These are phyloP conservation scores for Chrysosporium keratinophilum DNA, from an alignment of 2,329 filamentous ascomycete genomes.

Conservation along the genomic window DNA sequence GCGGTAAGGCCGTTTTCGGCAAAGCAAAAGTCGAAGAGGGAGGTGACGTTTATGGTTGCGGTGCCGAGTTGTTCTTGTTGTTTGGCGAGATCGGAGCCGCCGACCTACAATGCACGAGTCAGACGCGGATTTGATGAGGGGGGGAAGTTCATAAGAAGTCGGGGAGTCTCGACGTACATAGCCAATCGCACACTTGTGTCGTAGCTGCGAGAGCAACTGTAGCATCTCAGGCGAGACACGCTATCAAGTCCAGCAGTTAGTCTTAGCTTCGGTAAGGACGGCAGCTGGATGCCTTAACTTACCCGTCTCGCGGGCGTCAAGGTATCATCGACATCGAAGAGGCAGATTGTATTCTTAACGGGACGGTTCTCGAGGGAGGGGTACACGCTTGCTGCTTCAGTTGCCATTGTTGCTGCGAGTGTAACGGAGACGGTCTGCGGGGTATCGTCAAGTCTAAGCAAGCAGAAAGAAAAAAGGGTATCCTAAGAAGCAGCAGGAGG, in stretches of 20 bases:
- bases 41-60: constrained; percentile 56
- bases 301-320: constrained; percentile 74
- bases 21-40: constrained; percentile 96
- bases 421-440: not conserved
- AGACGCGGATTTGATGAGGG: not conserved
- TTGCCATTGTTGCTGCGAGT: not conserved
- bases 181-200: constrained; percentile 79
- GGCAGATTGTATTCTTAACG: constrained; percentile 81
- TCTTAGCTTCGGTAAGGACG: not conserved
- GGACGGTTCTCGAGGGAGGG: constrained; percentile 73
- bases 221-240: constrained; percentile 71
- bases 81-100: constrained; percentile 82
- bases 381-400: constrained; percentile 34
- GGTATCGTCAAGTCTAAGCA: not conserved
- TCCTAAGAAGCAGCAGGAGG: not conserved
- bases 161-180: constrained; percentile 42
- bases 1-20: constrained; percentile 92
- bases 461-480: not conserved
- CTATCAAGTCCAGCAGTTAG: constrained; percentile 34
- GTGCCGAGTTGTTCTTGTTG: constrained; percentile 91
- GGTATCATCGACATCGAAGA: constrained; percentile 95
- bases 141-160: not conserved
- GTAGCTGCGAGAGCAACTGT: constrained; percentile 63
- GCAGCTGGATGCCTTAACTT: constrained; percentile 24
- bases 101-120: constrained; percentile 41